These are phyloP conservation scores for Colletotrichum tropicicola DNA, from an alignment of 2,329 filamentous ascomycete genomes.

Conservation along the genomic window DNA sequence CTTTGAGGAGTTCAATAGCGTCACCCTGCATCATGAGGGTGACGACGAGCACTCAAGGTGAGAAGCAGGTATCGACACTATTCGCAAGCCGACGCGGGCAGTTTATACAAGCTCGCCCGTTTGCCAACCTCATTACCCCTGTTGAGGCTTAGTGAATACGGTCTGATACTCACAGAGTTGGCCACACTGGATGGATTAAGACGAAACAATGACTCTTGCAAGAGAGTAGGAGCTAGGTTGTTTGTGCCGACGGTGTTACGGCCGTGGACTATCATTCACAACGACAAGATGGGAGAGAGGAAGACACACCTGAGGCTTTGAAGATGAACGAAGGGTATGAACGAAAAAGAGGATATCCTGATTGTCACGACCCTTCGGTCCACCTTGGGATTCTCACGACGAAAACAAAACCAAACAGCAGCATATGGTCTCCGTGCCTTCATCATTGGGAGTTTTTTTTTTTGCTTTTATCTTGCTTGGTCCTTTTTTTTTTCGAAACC, in stretches of 20 bases:
- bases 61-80: conserved; percentile 32
- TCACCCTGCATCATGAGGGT: conserved; percentile 95
- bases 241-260: background rate
- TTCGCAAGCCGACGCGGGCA: background rate
- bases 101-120: background rate
- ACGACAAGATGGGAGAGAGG: conserved; percentile 16
- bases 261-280: conserved; percentile 17
- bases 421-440: conserved; percentile 27
- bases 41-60: conserved; percentile 66
- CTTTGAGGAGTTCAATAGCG: conserved; percentile 98
- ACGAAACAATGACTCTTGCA: background rate
- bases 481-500: background rate
- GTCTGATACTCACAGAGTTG: background rate
- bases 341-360: background rate
- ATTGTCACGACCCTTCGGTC: background rate
- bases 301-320: conserved; percentile 1
- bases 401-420: conserved; percentile 21
- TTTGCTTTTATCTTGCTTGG: background rate
- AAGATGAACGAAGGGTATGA: conserved; percentile 1
- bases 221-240: background rate
- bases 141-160: background rate
- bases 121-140: background rate
- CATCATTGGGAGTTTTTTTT: conserved; percentile 28
- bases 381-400: conserved; percentile 19
- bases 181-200: background rate